Evolutionary conservation across 2,329 filamentous ascomycete species (phyloP).

Genomic region (Cyphellophora europaea): DNA sequence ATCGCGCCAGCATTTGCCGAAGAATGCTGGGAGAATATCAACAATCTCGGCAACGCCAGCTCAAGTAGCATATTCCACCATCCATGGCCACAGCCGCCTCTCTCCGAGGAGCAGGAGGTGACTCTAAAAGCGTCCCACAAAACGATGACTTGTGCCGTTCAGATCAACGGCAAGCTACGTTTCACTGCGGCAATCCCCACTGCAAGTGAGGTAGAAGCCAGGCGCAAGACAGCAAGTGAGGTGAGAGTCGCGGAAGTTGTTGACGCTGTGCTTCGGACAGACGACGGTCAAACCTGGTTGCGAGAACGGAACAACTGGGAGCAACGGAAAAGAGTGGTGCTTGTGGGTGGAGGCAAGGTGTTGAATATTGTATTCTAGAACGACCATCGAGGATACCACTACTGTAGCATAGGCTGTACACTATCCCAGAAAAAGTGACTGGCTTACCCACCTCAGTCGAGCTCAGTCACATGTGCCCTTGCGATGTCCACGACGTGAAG

Average conservation of each 20-base stretch:
- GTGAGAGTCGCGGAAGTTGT: conserved; percentile 50
- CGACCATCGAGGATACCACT: background rate
- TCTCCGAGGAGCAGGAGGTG: conserved; percentile 28
- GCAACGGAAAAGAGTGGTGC: conserved; percentile 54
- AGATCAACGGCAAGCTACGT: conserved; percentile 70
- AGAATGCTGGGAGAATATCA: conserved; percentile 63
- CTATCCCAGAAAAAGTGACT: too few relatives aligned
- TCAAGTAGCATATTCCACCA: conserved; percentile 31
- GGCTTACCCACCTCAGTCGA: too few relatives aligned
- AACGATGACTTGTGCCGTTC: conserved; percentile 54
- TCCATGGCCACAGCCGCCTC: conserved; percentile 48
- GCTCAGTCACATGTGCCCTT: too few relatives aligned
- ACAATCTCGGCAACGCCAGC: conserved; percentile 30
- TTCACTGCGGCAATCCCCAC: conserved; percentile 55
- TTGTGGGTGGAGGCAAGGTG: conserved; percentile 57
- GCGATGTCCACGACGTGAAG: too few relatives aligned
- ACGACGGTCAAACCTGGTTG: conserved; percentile 51
- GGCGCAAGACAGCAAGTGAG: conserved; percentile 30
- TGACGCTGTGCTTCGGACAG: conserved; percentile 49
- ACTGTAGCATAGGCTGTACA: background rate
- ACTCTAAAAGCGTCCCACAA: conserved; percentile 41
- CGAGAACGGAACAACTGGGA: conserved; percentile 39
- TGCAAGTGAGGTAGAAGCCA: conserved; percentile 24
- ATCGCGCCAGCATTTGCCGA: conserved; percentile 73
- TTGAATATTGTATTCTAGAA: conserved; percentile 61